Base-by-base conservation (phyloP, 352 stramenopile species). In the Phytophthora pinifolia region DNA sequence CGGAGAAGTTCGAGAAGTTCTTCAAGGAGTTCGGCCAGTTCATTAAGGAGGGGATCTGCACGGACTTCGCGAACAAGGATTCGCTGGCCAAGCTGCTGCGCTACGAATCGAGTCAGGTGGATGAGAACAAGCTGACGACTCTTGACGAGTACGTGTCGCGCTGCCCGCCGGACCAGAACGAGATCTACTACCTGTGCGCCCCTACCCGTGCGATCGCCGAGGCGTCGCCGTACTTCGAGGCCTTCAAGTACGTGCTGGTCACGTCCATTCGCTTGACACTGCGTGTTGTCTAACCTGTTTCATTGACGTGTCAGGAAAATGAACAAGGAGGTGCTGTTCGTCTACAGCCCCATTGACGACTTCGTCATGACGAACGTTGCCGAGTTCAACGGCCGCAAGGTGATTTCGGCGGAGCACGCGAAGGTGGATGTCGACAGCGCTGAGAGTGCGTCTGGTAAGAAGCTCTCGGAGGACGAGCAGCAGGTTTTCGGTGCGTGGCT, bases 341-440 rank as follows among this genome's bases (percentile, higher is more conserved):
- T 99, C 39, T 99, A 99, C 77, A 96, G 91, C 62, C 82, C 96
- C 6, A 98, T 99, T 55, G 98, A 99, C 62, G 98, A 99, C 68
- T 99, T 99, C 61, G 97, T 99, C 39, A 99, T 99, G 96, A 97
- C 89, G 31, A 99, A 99, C 72, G 75, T 99, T 42, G 92, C 80
- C 42, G 86, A 95, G 55, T 99, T 98, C 65, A 97, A 98, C 71
- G 94, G 92, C 53, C 83, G 97, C 18, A 95, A 97, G 70, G 75
- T 99, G 33, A 80, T 99, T 8, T 98, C 94, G 49, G 96, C 94
- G 0, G 97, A 99, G 74, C 89, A 96, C 48, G 90, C 94, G 22
- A 97, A 98, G 71, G 83, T 99, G 31, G 89, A 99, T 54, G 65
- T 98, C 3, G 71, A 82, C 15, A 71, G 79, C 13, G 82, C 78